Conservation (phyloP, 371 early-diverging fungal genomes). For the Mucor plumbeus region DNA sequence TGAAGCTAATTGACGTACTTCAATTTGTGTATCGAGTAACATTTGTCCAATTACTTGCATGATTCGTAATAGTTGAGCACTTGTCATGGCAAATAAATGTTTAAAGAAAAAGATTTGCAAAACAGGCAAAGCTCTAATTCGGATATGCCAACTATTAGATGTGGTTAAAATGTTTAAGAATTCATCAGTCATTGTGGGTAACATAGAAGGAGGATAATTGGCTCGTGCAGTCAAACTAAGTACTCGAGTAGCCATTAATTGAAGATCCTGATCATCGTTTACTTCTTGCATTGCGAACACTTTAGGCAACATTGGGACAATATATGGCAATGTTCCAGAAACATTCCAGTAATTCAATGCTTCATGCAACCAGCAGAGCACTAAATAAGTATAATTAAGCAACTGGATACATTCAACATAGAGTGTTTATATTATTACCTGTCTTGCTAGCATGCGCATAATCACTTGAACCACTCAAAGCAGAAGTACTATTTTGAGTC, state of each 20-base stretch:
- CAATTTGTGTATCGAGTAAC: constrained; percentile 79
- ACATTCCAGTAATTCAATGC: constrained; percentile 58
- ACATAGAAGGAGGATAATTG: constrained; percentile 62
- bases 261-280: constrained; percentile 79
- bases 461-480: constrained; percentile 46
- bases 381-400: constrained; percentile 27
- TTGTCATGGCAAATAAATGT: constrained; percentile 66
- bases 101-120: constrained; percentile 83
- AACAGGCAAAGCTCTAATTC: constrained; percentile 72
- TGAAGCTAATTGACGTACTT: constrained; percentile 85
- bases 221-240: constrained; percentile 57
- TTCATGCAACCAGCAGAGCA: constrained; percentile 71
- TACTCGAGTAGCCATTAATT: constrained; percentile 59
- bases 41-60: constrained; percentile 67
- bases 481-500: constrained; percentile 25
- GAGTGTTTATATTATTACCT: constrained; percentile 37
- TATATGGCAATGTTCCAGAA: constrained; percentile 58
- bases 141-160: constrained; percentile 76
- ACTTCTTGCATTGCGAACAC: constrained; percentile 77
- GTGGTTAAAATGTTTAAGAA: constrained; percentile 61
- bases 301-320: constrained; percentile 60
- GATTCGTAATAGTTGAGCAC: constrained; percentile 56
- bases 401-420: too few relatives aligned
- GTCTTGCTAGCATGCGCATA: constrained; percentile 78
- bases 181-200: constrained; percentile 56